These are phyloP conservation scores for Pichia sp. DNA, from an alignment of 1,139 yeast genomes.

Conservation along the genomic window DNA sequence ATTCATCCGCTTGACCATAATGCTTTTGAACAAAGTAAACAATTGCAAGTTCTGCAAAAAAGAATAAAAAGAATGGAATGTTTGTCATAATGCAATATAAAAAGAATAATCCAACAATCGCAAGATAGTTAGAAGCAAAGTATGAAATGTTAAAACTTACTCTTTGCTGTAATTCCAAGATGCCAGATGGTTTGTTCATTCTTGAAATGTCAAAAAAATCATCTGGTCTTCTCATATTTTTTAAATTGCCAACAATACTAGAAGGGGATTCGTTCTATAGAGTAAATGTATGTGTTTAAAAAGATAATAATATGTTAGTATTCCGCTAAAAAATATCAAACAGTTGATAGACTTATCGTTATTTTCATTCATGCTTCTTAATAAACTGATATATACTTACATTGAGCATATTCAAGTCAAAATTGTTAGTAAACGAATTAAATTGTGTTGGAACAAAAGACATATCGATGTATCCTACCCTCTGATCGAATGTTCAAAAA, in stretches of 20 bases:
- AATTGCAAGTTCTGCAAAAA: constrained; percentile 51
- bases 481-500: not conserved
- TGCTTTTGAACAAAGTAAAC: constrained; percentile 65
- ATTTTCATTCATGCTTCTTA: not conserved
- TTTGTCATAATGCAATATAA: constrained; percentile 27
- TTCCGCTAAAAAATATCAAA: not conserved
- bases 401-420: constrained; percentile 28
- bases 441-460: constrained; percentile 32
- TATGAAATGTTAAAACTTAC: constrained; percentile 47
- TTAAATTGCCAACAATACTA: constrained; percentile 35
- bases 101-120: constrained; percentile 34
- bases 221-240: constrained; percentile 49
- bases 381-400: constrained; percentile 16
- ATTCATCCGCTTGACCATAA: constrained; percentile 58
- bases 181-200: constrained; percentile 44
- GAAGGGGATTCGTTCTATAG: constrained; percentile 28
- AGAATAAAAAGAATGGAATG: constrained; percentile 64
- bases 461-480: constrained; percentile 12
- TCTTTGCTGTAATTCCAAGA: constrained; percentile 48
- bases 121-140: constrained; percentile 48
- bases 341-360: not conserved
- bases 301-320: not conserved
- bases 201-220: constrained; percentile 53
- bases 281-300: not conserved
- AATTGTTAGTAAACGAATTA: constrained; percentile 27